These are phyloP conservation scores for Apostasia ramifera DNA, from an alignment of 106 monocot species.

Conservation along the genomic window DNA sequence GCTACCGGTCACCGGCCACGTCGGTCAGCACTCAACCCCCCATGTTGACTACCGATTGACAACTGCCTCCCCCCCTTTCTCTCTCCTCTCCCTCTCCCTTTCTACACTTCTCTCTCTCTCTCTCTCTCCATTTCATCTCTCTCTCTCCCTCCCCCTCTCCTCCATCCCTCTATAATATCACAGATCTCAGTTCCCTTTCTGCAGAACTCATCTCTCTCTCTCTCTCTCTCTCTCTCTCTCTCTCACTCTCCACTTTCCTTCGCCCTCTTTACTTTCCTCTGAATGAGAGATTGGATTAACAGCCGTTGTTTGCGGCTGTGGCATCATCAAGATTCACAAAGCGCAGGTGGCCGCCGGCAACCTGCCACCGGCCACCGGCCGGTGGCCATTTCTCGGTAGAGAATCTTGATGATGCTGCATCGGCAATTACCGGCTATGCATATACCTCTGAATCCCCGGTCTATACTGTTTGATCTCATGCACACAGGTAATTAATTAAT, in stretches of 20 bases:
- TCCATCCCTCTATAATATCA: no score
- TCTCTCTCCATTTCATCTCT: no score
- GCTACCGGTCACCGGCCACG: no score
- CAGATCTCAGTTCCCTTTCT: background rate
- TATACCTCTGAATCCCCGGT: background rate
- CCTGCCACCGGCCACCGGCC: no score
- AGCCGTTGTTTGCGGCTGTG: background rate
- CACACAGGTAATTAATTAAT: no score
- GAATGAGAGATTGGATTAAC: background rate
- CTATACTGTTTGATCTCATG: no score
- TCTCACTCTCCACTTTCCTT: background rate
- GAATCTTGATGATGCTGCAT: slow-evolving; percentile 13
- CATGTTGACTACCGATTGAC: no score
- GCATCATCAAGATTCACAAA: slow-evolving; percentile 9
- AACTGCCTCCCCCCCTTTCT: no score
- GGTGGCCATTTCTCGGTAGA: background rate
- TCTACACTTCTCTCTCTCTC: no score
- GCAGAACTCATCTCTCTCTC: background rate
- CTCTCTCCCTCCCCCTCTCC: no score
- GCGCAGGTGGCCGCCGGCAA: background rate
- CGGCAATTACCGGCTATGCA: background rate
- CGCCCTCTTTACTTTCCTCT: background rate
- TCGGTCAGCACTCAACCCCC: no score
- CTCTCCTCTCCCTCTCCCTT: no score
- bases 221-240: background rate